phyloP scores from a whole-genome alignment of 1,284 basidiomycete species.

The Porogramme epimiltina region DNA sequence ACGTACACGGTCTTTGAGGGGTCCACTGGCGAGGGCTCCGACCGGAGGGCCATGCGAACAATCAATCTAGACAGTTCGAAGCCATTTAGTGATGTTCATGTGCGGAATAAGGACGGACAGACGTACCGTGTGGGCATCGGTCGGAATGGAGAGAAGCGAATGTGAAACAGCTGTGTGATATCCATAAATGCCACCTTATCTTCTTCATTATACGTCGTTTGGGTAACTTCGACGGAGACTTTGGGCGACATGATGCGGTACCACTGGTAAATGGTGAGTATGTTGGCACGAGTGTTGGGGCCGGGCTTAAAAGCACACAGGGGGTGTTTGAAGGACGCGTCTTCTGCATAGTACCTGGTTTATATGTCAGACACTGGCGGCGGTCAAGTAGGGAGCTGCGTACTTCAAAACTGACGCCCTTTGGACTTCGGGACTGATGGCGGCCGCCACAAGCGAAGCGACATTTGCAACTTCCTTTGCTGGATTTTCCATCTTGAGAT shows the following conservation, averaged over 20 bases:
- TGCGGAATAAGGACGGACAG: background rate
- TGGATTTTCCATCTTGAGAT: constrained; percentile 52
- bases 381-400: background rate
- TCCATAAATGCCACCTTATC: constrained; percentile 46
- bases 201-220: constrained; percentile 46
- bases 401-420: constrained; percentile 43
- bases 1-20: constrained; percentile 37
- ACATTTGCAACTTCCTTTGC: constrained; percentile 48
- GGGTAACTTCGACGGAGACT: constrained; percentile 42
- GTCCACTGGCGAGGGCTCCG: constrained; percentile 29
- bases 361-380: background rate
- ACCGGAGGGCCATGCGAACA: constrained; percentile 47
- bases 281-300: constrained; percentile 46
- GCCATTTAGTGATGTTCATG: background rate
- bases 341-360: constrained; percentile 48
- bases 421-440: constrained; percentile 52
- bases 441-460: constrained; percentile 43
- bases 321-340: constrained; percentile 58
- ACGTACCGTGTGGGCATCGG: constrained; percentile 48
- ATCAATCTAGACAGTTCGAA: constrained; percentile 21
- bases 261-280: constrained; percentile 63
- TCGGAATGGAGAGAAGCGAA: constrained; percentile 48
- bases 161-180: constrained; percentile 51
- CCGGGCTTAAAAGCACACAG: constrained; percentile 47
- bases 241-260: constrained; percentile 58